These are phyloP conservation scores for Colletotrichum paranaense DNA, from an alignment of 2,329 filamentous ascomycete genomes.

Conservation along the genomic window DNA sequence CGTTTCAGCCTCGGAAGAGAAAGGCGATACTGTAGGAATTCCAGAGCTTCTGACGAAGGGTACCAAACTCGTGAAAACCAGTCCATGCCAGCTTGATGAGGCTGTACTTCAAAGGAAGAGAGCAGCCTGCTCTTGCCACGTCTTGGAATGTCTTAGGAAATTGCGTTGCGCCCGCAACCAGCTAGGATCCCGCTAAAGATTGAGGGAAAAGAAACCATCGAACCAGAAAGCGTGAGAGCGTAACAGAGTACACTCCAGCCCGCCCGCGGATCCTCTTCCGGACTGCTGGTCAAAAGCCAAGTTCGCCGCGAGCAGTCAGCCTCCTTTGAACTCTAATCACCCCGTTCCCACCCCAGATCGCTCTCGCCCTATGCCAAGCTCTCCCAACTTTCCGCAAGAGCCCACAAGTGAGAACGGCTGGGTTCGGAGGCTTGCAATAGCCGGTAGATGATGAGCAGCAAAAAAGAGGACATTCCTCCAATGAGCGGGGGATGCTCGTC, in stretches of 20 bases:
- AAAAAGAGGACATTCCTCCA: background rate
- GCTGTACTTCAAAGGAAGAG: background rate
- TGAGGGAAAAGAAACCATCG: too few species aligned
- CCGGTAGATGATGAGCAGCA: background rate
- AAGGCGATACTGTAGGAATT: background rate
- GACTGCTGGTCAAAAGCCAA: background rate
- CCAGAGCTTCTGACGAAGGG: background rate
- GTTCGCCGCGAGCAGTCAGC: background rate
- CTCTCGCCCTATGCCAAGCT: background rate
- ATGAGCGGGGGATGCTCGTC: background rate
- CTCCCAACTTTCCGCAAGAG: too few species aligned
- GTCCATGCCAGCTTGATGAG: too few species aligned
- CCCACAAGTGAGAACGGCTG: background rate
- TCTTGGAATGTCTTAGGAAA: constrained; percentile 8
- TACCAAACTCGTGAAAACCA: too few species aligned
- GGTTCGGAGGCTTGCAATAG: background rate
- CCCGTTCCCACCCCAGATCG: background rate
- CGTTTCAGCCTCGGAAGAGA: background rate
- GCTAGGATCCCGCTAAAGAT: background rate
- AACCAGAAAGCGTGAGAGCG: background rate
- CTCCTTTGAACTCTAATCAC: background rate
- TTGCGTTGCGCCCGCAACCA: background rate
- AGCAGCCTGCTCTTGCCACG: background rate
- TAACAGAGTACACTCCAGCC: background rate
- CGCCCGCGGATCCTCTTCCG: background rate